Percentiles rank a stretch among this genome's conserved stretches.
These are phyloP conservation scores for Inonotus hispidus DNA, from an alignment of 1,284 basidiomycete species.

Conservation along the genomic window DNA sequence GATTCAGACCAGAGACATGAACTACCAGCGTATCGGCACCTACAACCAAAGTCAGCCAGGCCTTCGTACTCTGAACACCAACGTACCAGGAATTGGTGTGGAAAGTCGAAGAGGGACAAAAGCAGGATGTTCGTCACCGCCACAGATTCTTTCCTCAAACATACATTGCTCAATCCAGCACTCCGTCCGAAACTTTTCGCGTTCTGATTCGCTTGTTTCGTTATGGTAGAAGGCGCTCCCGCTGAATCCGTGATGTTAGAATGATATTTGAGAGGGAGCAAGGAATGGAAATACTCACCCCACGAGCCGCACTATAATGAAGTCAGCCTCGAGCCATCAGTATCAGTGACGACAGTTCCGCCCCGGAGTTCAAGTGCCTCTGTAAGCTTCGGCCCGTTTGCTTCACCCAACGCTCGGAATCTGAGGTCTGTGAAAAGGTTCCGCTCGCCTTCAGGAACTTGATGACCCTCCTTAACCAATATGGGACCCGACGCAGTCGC, in stretches of 20 bases:
- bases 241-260: constrained; percentile 31
- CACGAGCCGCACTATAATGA: constrained; percentile 62
- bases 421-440: constrained; percentile 46
- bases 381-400: constrained; percentile 47
- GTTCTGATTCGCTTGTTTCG: constrained; percentile 40
- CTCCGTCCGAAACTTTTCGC: constrained; percentile 64
- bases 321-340: constrained; percentile 51
- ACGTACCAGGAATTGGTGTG: constrained; percentile 47
- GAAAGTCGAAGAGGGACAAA: constrained; percentile 55
- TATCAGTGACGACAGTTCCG: constrained; percentile 41
- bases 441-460: constrained; percentile 12
- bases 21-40: constrained; percentile 49
- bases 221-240: constrained; percentile 53
- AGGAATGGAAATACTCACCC: constrained; percentile 40
- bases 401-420: constrained; percentile 61
- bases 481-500: neutral
- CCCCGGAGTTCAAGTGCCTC: constrained; percentile 53
- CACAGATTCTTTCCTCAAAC: constrained; percentile 58
- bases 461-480: neutral
- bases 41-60: constrained; percentile 23
- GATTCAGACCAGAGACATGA: constrained; percentile 62
- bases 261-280: neutral
- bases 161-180: constrained; percentile 80
- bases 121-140: constrained; percentile 51
- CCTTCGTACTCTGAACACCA: neutral